Evolutionary conservation across 2,329 filamentous ascomycete species (phyloP), one percentile per base, ranked within the genome.

Genomic region (Botrytis fabae): DNA sequence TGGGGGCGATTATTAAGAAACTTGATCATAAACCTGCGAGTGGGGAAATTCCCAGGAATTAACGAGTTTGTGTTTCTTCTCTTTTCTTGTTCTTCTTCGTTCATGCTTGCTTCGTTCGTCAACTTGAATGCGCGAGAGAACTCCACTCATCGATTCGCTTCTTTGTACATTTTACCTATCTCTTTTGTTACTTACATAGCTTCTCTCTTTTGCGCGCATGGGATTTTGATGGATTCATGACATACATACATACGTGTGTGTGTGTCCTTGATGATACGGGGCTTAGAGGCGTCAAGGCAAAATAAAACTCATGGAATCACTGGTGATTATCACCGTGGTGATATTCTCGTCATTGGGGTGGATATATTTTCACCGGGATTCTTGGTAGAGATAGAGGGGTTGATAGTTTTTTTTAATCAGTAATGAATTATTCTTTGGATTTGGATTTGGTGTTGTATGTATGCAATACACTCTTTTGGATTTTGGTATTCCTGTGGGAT

Each of bases 1-100:
- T 97, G 7, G 95, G 94, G 4, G 88, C 90, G 0, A 92, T 97
- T 14, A 89, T 93, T 76, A 86, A 89, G 78, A 84, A 86, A 73
- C 83, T 92, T 70, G 92, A 94, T 81, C 84, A 88, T 40, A 85
- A 75, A 74, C 74, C 76, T 16, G 76, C 77, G 2, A 79, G 77
- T 64, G 78, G 77, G 59, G 76, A 79, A 42, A 22, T 48, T 20
- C 16, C 7, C 1, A 72, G 63, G 25, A 14, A 10, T 32, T 72
- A 16, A 62, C 46, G 9, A 5, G 2, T 28, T 54, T n/a, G 25
- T 0, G n/a, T n/a, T 3, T 25, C 10, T 40, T 66, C 8, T 38
- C 38, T 22, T 40, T 40, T 25, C 8, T 42, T 40, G 16, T 3
- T 12, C 14, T 40, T 28, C 1, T 20, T 25, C 38, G 4, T n/a